Evolutionary conservation across 345 rosid genomes (phyloP).

Genomic region (Citrus glauca): DNA sequence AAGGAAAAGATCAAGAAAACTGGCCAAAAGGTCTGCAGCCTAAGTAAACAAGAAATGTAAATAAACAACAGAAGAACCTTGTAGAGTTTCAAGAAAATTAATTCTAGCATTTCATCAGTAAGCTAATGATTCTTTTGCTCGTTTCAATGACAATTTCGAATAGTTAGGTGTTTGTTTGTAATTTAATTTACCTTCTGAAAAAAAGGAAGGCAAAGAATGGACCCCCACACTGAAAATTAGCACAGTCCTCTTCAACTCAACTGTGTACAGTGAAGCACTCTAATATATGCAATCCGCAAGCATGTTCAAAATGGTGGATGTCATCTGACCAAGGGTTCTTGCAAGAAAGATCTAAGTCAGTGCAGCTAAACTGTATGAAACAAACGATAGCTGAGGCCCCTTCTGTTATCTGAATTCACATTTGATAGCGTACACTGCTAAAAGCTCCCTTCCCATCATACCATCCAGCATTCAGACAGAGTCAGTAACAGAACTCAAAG

Average conservation of each 20-base stretch:
- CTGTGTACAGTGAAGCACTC: conserved; percentile 28
- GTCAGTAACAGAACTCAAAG: conserved; percentile 41
- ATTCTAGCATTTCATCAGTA: neutral
- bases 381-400: conserved; percentile 20
- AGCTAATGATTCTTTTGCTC: conserved; percentile 8
- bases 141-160: conserved; percentile 12
- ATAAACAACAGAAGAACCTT: neutral
- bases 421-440: conserved; percentile 3
- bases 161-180: conserved; percentile 19
- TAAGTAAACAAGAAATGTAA: neutral
- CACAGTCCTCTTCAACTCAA: conserved; percentile 25
- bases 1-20: neutral
- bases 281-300: conserved; percentile 28
- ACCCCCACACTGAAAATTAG: conserved; percentile 24
- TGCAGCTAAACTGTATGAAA: conserved; percentile 16
- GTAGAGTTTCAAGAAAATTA: conserved; percentile 1
- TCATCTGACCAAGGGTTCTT: conserved; percentile 12
- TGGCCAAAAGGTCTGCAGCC: neutral
- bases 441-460: conserved; percentile 15
- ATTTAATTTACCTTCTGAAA: conserved; percentile 37
- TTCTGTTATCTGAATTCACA: conserved; percentile 29
- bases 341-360: neutral
- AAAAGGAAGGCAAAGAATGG: conserved; percentile 47
- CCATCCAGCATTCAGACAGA: conserved; percentile 31
- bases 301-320: conserved; percentile 24